Percentiles rank a stretch among this genome's conserved stretches.
Evolutionary conservation across 768 basidiomycete genomes (phyloP).

Genomic region (Leccinum incarnatum): DNA sequence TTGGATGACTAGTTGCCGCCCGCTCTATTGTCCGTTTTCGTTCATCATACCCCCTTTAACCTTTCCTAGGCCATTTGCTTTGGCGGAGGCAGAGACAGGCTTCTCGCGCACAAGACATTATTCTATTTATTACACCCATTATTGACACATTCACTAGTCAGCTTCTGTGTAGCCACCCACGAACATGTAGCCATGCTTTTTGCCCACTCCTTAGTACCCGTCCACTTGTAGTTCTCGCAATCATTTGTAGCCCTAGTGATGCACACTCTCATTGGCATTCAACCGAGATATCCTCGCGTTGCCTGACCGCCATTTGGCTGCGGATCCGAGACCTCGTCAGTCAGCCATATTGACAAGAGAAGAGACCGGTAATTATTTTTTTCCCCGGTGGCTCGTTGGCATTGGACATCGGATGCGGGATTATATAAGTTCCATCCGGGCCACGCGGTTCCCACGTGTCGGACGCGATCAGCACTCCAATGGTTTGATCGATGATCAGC

Average conservation of each 20-base stretch:
- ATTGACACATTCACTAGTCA: constrained; percentile 9
- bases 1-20: constrained; percentile 55
- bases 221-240: constrained; percentile 22
- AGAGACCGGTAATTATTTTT: background rate
- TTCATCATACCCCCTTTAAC: constrained; percentile 12
- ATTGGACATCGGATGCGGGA: background rate
- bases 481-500: background rate
- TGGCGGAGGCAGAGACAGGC: constrained; percentile 9
- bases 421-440: background rate
- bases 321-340: background rate
- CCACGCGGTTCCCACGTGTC: constrained; percentile 1
- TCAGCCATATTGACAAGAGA: background rate
- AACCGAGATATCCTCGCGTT: constrained; percentile 4
- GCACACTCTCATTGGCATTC: background rate
- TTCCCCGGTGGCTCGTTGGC: background rate
- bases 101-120: constrained; percentile 6
- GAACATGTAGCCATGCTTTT: constrained; percentile 26
- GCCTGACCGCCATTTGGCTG: background rate
- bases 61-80: constrained; percentile 1
- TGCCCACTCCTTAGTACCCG: constrained; percentile 7
- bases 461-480: background rate
- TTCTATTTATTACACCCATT: constrained; percentile 19
- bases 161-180: constrained; percentile 22
- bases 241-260: constrained; percentile 25
- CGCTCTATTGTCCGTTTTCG: constrained; percentile 5